Percentiles rank a stretch among this genome's conserved stretches.
Conservation (phyloP, 2,329 filamentous ascomycete species). For the Lasiodiplodia sp. region DNA sequence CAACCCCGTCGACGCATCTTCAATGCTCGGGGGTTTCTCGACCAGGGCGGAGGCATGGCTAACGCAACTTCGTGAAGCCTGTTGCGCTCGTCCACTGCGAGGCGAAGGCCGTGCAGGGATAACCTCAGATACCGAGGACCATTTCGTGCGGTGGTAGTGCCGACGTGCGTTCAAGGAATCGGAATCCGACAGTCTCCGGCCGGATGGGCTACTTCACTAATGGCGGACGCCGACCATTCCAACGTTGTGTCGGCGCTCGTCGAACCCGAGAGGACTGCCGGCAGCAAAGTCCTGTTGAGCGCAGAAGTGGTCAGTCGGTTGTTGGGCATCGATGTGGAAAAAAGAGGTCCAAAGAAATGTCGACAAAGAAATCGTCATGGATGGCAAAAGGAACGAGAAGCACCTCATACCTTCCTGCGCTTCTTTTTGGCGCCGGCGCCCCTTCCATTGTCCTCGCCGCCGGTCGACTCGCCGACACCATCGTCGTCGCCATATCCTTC, state of each 20-base stretch:
- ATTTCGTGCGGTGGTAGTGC: background rate
- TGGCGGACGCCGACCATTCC: conserved; percentile 30
- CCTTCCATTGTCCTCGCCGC: conserved; percentile 68
- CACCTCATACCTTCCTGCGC: conserved; percentile 40
- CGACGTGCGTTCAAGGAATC: conserved; percentile 12
- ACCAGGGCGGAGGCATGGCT: background rate
- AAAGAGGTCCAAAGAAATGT: conserved; percentile 7
- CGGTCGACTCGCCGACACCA: conserved; percentile 68
- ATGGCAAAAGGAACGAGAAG: conserved; percentile 20
- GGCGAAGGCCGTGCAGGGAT: background rate
- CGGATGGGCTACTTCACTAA: background rate
- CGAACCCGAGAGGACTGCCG: conserved; percentile 31
- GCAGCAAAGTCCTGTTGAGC: conserved; percentile 30
- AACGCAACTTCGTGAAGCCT: background rate
- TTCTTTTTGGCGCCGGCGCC: conserved; percentile 40
- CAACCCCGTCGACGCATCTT: conserved; percentile 25
- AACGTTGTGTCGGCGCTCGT: conserved; percentile 30
- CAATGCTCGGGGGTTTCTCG: conserved; percentile 27
- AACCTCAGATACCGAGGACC: too few species aligned
- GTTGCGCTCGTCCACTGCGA: background rate
- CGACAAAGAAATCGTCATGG: conserved; percentile 9
- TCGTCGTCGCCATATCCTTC: conserved; percentile 77
- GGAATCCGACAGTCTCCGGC: background rate
- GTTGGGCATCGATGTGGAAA: conserved; percentile 1
- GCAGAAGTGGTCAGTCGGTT: conserved; percentile 24